Evolutionary conservation across 495 filamentous ascomycete genomes (phyloP).

Genomic region (Jackrogersella multiformis): DNA sequence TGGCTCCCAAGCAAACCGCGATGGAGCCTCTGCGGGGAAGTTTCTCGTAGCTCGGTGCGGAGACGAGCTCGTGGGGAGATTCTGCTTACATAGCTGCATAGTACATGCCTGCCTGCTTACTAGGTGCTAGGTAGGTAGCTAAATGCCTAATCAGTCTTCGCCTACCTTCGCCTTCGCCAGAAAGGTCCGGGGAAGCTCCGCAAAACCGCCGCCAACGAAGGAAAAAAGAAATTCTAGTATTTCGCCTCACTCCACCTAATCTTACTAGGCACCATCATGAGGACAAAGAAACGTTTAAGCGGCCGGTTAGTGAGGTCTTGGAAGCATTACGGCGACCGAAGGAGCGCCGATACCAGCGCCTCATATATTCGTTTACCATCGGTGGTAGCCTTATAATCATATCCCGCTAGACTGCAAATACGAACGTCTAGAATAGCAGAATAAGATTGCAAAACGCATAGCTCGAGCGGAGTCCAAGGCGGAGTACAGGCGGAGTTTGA

Average conservation of each 20-base stretch:
- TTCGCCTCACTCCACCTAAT: neutral
- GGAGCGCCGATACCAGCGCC: constrained; percentile 17
- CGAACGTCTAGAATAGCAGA: neutral
- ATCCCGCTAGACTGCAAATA: neutral
- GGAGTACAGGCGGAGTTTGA: constrained; percentile 19
- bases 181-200: constrained; percentile 43
- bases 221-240: neutral
- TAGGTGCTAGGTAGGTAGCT: neutral
- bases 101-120: neutral
- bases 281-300: neutral
- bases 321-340: constrained; percentile 15
- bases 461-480: too few relatives aligned
- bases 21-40: constrained; percentile 33
- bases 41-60: constrained; percentile 23
- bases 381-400: neutral
- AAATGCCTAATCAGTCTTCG: neutral
- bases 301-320: constrained; percentile 16
- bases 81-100: neutral
- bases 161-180: neutral
- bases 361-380: neutral
- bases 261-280: neutral
- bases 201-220: constrained; percentile 28
- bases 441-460: too few relatives aligned
- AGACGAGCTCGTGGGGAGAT: constrained; percentile 14
- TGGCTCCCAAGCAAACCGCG: constrained; percentile 7